These are phyloP conservation scores for Wickerhamiella azyma DNA, from an alignment of 805 yeast species.

Conservation along the genomic window DNA sequence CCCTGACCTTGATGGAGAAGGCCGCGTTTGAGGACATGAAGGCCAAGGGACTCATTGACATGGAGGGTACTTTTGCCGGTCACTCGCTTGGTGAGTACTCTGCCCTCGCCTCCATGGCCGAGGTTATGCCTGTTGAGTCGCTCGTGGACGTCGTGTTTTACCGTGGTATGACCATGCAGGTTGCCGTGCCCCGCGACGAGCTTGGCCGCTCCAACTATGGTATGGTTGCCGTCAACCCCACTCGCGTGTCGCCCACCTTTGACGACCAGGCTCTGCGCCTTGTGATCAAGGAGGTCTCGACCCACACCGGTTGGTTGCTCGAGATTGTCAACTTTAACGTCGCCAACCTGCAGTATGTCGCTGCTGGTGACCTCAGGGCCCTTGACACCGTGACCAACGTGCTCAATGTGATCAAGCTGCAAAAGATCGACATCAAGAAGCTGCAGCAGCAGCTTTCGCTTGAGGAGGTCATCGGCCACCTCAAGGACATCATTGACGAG, in stretches of 20 bases:
- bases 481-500: constrained; percentile 77
- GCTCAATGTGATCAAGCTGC: constrained; percentile 80
- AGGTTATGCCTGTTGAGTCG: constrained; percentile 97
- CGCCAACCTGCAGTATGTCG: constrained; percentile 94
- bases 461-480: constrained; percentile 80
- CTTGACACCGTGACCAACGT: constrained; percentile 88
- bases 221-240: constrained; percentile 97
- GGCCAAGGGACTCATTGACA: constrained; percentile 87
- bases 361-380: constrained; percentile 97
- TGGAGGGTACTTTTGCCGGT: constrained; percentile 92
- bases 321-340: constrained; percentile 98
- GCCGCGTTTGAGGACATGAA: constrained; percentile 97
- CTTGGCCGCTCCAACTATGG: constrained; percentile 95
- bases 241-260: constrained; percentile 79
- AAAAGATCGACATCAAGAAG: constrained; percentile 85
- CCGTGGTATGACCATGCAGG: constrained; percentile 99
- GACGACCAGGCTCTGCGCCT: constrained; percentile 86
- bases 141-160: constrained; percentile 95
- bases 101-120: constrained; percentile 91
- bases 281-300: constrained; percentile 78
- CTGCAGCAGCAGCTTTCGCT: constrained; percentile 68
- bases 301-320: constrained; percentile 80
- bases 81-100: constrained; percentile 99
- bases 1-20: constrained; percentile 97
- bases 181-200: constrained; percentile 96